Conservation (phyloP, 768 basidiomycete genomes). For the Mycena leptocephala region DNA sequence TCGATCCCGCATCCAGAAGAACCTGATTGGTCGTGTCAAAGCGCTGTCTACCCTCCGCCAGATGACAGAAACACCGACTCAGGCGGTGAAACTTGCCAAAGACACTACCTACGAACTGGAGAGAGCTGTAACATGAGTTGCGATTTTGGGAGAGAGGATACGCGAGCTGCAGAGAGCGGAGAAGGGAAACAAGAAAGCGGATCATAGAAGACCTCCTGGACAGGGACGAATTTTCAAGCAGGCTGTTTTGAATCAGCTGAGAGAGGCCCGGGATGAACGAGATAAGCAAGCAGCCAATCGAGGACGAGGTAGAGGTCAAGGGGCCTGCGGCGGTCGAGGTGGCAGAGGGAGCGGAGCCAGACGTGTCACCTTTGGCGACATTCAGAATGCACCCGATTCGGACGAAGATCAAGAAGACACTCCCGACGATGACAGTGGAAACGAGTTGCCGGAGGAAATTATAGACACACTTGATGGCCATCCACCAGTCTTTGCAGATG, state of each 20-base stretch:
- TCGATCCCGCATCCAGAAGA: not conserved
- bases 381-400: not conserved
- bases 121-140: not conserved
- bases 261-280: not conserved
- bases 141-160: not conserved
- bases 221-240: not conserved
- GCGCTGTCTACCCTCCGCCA: not conserved
- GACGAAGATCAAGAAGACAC: not conserved
- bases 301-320: not conserved
- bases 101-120: not conserved
- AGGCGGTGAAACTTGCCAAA: not conserved
- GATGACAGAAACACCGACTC: no score
- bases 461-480: no score
- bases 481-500: no score
- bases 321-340: not conserved
- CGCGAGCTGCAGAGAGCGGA: constrained; percentile 20
- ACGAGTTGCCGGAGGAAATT: no score
- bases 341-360: not conserved
- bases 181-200: no score
- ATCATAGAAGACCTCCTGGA: not conserved
- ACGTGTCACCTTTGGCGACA: not conserved
- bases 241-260: not conserved
- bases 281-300: not conserved
- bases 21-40: not conserved
- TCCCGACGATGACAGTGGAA: no score